A percentile compares a stretch with the other conserved stretches of the same genome.
Evolutionary conservation across 257 asterid species (phyloP).

Genomic region (Knoxia roxburghii): DNA sequence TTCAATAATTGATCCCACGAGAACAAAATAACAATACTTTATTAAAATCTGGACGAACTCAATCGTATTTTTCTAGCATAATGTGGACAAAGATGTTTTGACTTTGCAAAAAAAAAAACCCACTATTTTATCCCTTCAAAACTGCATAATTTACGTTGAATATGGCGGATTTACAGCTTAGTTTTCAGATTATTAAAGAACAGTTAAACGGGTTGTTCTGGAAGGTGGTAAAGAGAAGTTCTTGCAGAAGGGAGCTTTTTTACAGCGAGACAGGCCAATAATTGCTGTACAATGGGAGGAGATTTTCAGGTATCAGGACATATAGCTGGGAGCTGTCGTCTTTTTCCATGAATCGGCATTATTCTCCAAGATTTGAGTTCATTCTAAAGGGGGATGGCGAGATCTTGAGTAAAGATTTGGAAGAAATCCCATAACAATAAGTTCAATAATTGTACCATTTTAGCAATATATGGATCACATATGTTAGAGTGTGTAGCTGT

Average conservation of each 20-base stretch:
- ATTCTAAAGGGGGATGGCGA: constrained; percentile 34
- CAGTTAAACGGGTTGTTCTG: background rate
- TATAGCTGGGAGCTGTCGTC: constrained; percentile 34
- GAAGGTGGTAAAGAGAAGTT: no score
- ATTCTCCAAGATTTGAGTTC: constrained; percentile 52
- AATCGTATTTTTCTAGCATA: constrained; percentile 20
- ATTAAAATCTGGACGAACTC: no score
- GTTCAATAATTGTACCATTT: constrained; percentile 48
- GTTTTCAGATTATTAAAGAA: background rate
- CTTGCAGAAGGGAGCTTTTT: no score
- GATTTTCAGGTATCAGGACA: constrained; percentile 26
- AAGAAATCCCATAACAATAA: constrained; percentile 26
- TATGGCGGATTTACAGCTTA: no score
- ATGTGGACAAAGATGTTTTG: constrained; percentile 29
- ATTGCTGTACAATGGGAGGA: constrained; percentile 26
- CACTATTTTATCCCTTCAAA: constrained; percentile 8
- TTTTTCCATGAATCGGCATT: constrained; percentile 43
- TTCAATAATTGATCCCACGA: constrained; percentile 23
- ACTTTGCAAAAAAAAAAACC: constrained; percentile 18
- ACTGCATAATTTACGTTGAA: no score
- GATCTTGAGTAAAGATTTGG: constrained; percentile 29
- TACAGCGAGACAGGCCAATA: constrained; percentile 13
- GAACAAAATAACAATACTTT: no score
- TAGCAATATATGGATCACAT: constrained; percentile 35
- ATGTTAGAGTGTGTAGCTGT: constrained; percentile 37